A percentile compares a stretch with the other conserved stretches of the same genome.
These are phyloP conservation scores for Boletus rubropictus DNA, from an alignment of 768 basidiomycete species.

Conservation along the genomic window DNA sequence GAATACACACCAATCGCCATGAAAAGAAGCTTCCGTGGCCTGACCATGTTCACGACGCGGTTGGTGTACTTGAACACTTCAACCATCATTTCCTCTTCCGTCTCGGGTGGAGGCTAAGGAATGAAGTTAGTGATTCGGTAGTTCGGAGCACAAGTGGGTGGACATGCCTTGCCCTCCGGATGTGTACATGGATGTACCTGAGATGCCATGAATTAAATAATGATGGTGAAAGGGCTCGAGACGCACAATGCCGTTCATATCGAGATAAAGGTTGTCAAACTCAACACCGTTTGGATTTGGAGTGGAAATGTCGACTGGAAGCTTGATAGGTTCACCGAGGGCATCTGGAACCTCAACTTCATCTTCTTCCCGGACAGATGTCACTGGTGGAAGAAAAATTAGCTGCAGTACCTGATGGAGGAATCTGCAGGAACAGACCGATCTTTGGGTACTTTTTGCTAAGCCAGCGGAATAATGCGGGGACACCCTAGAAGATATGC, in stretches of 20 bases:
- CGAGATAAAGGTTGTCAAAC: slow-evolving; percentile 94
- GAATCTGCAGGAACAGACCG: slow-evolving; percentile 41
- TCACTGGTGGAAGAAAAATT: slow-evolving; percentile 39
- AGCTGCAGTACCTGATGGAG: background rate
- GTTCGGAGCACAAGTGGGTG: background rate
- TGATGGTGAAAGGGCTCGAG: background rate
- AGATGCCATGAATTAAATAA: background rate
- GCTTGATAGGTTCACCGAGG: slow-evolving; percentile 58
- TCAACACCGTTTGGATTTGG: slow-evolving; percentile 95
- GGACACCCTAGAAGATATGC: slow-evolving; percentile 71
- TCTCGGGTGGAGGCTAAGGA: slow-evolving; percentile 84
- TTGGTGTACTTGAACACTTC: slow-evolving; percentile 97
- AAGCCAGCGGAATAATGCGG: slow-evolving; percentile 96
- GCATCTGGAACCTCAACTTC: slow-evolving; percentile 62
- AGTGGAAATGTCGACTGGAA: slow-evolving; percentile 72
- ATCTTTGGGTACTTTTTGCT: slow-evolving; percentile 99
- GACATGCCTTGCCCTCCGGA: slow-evolving; percentile 84
- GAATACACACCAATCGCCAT: slow-evolving; percentile 87
- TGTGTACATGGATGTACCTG: slow-evolving; percentile 99
- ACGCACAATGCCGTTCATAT: slow-evolving; percentile 97
- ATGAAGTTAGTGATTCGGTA: background rate
- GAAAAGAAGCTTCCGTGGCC: slow-evolving; percentile 91
- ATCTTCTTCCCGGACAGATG: slow-evolving; percentile 80
- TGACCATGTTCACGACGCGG: slow-evolving; percentile 92
- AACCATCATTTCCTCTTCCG: slow-evolving; percentile 98